These are phyloP conservation scores for Fraxinus greggii DNA, from an alignment of 305 asterid species.

Conservation along the genomic window DNA sequence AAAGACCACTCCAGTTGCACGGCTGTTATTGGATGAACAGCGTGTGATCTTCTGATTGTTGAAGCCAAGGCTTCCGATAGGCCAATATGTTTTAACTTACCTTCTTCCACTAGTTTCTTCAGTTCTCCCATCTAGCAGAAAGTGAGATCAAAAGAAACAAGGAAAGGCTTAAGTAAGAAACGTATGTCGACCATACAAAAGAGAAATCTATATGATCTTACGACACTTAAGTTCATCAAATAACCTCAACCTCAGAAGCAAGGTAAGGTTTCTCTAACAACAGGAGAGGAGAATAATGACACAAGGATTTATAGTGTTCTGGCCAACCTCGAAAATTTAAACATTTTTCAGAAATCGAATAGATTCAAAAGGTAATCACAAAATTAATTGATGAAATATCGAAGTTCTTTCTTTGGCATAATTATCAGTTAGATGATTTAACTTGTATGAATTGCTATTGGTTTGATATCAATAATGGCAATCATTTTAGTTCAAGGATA, in stretches of 20 bases:
- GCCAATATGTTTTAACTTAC: constrained; percentile 68
- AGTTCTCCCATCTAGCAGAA: constrained; percentile 62
- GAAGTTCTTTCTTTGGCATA: neutral
- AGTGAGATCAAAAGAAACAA: neutral
- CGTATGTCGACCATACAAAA: too few relatives aligned
- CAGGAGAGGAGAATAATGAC: neutral
- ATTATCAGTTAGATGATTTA: neutral
- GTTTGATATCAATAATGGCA: neutral
- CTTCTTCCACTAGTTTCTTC: constrained; percentile 75
- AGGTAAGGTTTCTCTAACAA: neutral
- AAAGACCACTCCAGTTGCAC: constrained; percentile 76
- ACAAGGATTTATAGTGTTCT: neutral
- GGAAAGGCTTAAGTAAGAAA: neutral
- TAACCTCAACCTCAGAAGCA: neutral
- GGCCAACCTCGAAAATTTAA: neutral
- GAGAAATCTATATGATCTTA: neutral
- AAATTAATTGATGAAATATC: neutral
- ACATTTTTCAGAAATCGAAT: neutral
- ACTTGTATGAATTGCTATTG: neutral
- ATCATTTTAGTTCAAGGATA: neutral
- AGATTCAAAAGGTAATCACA: neutral
- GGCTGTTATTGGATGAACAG: constrained; percentile 73
- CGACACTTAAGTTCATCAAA: neutral
- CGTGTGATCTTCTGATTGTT: constrained; percentile 81
- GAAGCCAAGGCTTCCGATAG: constrained; percentile 70